A percentile compares a stretch with the other conserved stretches of the same genome.
Evolutionary conservation across 192 early-diverging fungal species (phyloP).

Genomic region (Geranomyces variabilis): DNA sequence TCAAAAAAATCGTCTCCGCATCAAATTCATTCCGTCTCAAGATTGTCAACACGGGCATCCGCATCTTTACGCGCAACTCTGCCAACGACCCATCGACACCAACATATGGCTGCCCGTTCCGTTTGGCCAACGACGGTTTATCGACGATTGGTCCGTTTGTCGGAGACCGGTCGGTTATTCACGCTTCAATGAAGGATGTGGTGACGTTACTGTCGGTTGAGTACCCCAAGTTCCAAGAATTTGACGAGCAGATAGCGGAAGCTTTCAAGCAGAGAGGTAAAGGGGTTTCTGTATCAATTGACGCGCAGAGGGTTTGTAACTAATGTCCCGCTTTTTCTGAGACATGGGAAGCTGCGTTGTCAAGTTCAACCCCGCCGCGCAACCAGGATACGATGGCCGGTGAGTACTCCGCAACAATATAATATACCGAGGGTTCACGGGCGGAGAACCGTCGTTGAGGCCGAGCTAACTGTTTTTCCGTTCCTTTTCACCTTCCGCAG

Average conservation of each 20-base stretch:
- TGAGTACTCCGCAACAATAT: conserved; percentile 14
- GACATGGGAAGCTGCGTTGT: conserved; percentile 48
- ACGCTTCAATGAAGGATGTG: conserved; percentile 33
- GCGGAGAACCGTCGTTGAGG: no score
- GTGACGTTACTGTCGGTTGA: conserved; percentile 41
- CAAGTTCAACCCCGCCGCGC: conserved; percentile 44
- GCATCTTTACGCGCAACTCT: conserved; percentile 71
- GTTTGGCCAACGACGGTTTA: conserved; percentile 54
- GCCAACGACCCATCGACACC: conserved; percentile 4
- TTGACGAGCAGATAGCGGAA: conserved; percentile 19
- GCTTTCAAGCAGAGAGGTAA: background rate
- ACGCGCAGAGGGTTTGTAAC: background rate
- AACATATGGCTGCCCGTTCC: conserved; percentile 38
- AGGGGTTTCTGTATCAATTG: conserved; percentile 24
- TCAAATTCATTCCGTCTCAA: conserved; percentile 51
- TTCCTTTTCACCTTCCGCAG: no score
- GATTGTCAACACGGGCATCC: conserved; percentile 94
- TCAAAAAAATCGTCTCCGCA: conserved; percentile 72
- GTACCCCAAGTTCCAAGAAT: conserved; percentile 46
- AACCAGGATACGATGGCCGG: conserved; percentile 33
- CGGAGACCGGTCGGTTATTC: conserved; percentile 22
- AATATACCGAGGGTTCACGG: background rate
- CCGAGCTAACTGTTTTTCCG: no score
- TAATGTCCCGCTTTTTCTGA: conserved; percentile 15
- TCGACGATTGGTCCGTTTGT: conserved; percentile 41